Evolutionary conservation across 768 basidiomycete species (phyloP).

Genomic region (Leucosporidium yakuticum): DNA sequence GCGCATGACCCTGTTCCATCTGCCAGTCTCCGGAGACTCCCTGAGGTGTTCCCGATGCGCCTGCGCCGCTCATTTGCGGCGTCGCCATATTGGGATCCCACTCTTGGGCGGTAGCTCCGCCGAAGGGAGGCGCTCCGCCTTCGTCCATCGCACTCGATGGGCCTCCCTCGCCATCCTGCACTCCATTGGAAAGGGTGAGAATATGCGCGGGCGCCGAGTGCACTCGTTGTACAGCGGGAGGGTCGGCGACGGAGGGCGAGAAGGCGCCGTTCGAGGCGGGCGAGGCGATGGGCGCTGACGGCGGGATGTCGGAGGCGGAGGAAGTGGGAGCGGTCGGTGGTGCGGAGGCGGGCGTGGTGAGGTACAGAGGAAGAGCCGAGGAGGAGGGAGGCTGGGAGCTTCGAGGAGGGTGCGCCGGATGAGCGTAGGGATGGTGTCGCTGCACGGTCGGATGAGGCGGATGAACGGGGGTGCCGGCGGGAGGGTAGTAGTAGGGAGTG

Average conservation of each 20-base stretch:
- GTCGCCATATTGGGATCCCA: not conserved
- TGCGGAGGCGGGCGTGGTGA: constrained; percentile 13
- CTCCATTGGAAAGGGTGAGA: constrained; percentile 19
- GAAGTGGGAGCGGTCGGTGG: not conserved
- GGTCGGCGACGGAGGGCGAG: constrained; percentile 7
- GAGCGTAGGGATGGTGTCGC: constrained; percentile 34
- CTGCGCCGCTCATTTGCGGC: not conserved
- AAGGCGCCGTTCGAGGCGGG: not conserved
- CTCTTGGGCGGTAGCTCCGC: no score
- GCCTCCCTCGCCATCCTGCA: no score
- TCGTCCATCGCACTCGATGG: no score
- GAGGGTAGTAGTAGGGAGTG: not conserved
- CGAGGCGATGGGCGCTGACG: not conserved
- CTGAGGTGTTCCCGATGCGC: not conserved
- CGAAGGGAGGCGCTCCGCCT: no score
- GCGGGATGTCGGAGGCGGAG: constrained; percentile 6
- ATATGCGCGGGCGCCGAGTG: constrained; percentile 28
- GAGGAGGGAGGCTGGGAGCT: constrained; percentile 6
- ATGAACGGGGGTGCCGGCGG: not conserved
- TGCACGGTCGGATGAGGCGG: constrained; percentile 18
- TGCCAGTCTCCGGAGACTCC: not conserved
- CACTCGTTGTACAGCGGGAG: constrained; percentile 16
- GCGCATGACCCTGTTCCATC: not conserved
- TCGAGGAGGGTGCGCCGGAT: constrained; percentile 10
- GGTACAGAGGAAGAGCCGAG: constrained; percentile 16